These are phyloP conservation scores for Aquilaria yunnanensis DNA, from an alignment of 345 rosid species.

Conservation along the genomic window DNA sequence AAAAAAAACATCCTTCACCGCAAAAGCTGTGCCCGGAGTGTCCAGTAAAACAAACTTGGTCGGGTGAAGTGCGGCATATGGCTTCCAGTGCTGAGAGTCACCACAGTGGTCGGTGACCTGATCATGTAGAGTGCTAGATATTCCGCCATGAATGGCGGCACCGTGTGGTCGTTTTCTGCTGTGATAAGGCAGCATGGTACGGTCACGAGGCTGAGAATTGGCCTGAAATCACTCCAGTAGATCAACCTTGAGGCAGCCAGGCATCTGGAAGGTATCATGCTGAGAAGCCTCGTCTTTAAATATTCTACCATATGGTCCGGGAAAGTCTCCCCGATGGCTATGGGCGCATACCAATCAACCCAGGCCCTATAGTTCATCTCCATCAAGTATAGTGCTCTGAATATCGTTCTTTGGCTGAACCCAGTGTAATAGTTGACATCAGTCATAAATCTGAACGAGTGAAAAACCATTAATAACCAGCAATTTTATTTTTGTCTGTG, in stretches of 20 bases:
- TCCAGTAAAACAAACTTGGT: slow-evolving; percentile 18
- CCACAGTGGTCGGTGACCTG: slow-evolving; percentile 54
- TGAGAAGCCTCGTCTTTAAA: slow-evolving; percentile 63
- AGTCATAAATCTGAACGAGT: slow-evolving; percentile 31
- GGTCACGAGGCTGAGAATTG: slow-evolving; percentile 54
- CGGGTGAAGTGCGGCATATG: slow-evolving; percentile 86
- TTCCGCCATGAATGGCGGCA: slow-evolving; percentile 65
- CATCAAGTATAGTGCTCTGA: slow-evolving; percentile 64
- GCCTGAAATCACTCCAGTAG: slow-evolving; percentile 59
- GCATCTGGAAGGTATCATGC: slow-evolving; percentile 83
- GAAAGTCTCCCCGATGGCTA: slow-evolving; percentile 75
- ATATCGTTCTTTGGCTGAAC: slow-evolving; percentile 51
- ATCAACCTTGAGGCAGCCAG: slow-evolving; percentile 53
- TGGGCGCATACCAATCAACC: slow-evolving; percentile 69
- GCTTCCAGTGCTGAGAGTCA: slow-evolving; percentile 58
- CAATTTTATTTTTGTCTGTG: neutral
- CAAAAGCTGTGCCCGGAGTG: too few relatives aligned
- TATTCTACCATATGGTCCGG: slow-evolving; percentile 74
- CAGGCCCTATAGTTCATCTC: slow-evolving; percentile 75
- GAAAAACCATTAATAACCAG: neutral
- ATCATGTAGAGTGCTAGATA: slow-evolving; percentile 49
- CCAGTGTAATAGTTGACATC: slow-evolving; percentile 74
- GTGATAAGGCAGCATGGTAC: slow-evolving; percentile 63
- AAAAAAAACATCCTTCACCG: too few relatives aligned
- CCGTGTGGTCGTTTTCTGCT: slow-evolving; percentile 53